A percentile compares a stretch with the other conserved stretches of the same genome.
Evolutionary conservation across 371 early-diverging fungal genomes (phyloP).

Genomic region (Chytridiales sp.): DNA sequence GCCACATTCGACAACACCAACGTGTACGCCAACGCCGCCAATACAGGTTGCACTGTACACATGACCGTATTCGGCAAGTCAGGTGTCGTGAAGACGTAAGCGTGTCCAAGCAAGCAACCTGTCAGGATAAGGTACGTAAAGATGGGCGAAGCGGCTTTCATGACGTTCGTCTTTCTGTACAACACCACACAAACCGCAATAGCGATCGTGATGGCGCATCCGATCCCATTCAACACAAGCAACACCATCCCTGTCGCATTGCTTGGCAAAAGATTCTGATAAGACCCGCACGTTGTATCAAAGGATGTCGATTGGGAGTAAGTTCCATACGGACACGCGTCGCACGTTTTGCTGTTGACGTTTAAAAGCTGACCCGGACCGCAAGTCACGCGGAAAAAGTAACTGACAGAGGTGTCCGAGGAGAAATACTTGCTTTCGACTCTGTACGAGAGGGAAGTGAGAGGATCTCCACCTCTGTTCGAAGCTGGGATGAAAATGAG

Average conservation of each 20-base stretch:
- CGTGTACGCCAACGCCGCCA: constrained; percentile 1
- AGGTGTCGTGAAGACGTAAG: neutral
- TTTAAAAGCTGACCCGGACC: too few relatives aligned
- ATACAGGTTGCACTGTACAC: constrained; percentile 4
- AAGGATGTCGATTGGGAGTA: neutral
- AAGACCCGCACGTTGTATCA: neutral
- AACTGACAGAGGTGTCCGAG: neutral
- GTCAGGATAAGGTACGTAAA: constrained; percentile 6
- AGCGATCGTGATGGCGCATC: neutral
- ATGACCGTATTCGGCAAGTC: neutral
- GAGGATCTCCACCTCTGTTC: neutral
- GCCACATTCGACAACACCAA: neutral
- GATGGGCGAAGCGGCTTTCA: constrained; percentile 1
- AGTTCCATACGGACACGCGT: neutral
- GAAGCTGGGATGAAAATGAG: neutral
- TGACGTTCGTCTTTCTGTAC: neutral
- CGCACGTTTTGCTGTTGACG: too few relatives aligned
- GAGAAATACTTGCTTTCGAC: neutral
- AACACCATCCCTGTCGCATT: neutral
- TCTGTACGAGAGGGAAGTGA: neutral
- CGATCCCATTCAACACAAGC: neutral
- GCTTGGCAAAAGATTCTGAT: neutral
- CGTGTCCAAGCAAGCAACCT: constrained; percentile 6
- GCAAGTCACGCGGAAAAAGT: too few relatives aligned
- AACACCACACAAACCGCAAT: neutral